Base-by-base conservation (phyloP, 2,329 filamentous ascomycete species). In the Rhynchosporium secalis region DNA sequence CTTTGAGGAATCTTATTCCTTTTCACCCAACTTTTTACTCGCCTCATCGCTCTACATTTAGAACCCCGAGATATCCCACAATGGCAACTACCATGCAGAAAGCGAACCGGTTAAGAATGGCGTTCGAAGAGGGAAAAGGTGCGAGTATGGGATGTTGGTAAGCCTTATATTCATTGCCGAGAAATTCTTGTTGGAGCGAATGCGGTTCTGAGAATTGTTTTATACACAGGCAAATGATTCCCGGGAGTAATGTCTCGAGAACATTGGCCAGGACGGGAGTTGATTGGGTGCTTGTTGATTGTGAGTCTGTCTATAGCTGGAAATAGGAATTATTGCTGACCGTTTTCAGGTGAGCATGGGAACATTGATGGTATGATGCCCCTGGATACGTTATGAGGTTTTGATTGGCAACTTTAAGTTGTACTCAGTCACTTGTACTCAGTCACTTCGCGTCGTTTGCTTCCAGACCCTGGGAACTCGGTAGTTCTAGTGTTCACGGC, bases 281-380 rank as follows among this genome's bases (percentile, higher is more conserved):
- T 1, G 87, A 90, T 71, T 89, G 87, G 80, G 83, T 91, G 9
- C 78, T 88, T 73, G 83, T 84, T 31, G 83, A 84, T 70, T 83
- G 81, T 69, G 81, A 83, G 63, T 61, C 31, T n/a, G 7, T 46
- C 4, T 46, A 6, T 20, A 26, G 4, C 26, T 4, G 9, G 4
- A 31, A 57, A 36, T 8, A 15, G 28, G 9, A 28, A 51, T 28
- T 29, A n/a, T 45, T 6, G n/a, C 54, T 63, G 31, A 47, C 9
- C 15, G 51, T 36, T 8, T 33, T 40, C 36, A 67, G 65, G 65
- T 61, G 66, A 66, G 63, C 83, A 85, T 70, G 83, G 83, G 6
- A 83, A 80, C 60, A 81, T 85, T 46, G 80, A 82, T 65, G 80
- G 79, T 80, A 72, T 60, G 20, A 71, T 26, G 45, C 63, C 46